A percentile compares a stretch with the other conserved stretches of the same genome.
Conservation (phyloP, 129 eudicot species). For the Daucus carota region DH1_v3.0 NC_030385.2:30932001-30932500, state of each 20-base stretch:
- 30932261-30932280: constrained; percentile 96
- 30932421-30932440: constrained; percentile 19
- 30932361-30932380: constrained; percentile 85
- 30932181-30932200: neutral
- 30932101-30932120: neutral
- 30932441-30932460: constrained; percentile 28
- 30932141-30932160: neutral
- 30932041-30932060: neutral
- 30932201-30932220: neutral
- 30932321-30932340: constrained; percentile 23
- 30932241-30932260: constrained; percentile 18
- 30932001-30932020: neutral
- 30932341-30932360: constrained; percentile 67
- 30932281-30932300: constrained; percentile 84
- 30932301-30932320: constrained; percentile 44
- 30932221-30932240: neutral
- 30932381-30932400: constrained; percentile 81
- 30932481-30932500: constrained; percentile 35
- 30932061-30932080: neutral
- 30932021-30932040: neutral
- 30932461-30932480: constrained; percentile 68
- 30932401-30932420: constrained; percentile 32
- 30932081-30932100: neutral
- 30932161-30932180: neutral
- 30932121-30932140: neutral